These are phyloP conservation scores for Aphanomyces cochlioides DNA, from an alignment of 352 stramenopile genomes.

Conservation along the genomic window DNA sequence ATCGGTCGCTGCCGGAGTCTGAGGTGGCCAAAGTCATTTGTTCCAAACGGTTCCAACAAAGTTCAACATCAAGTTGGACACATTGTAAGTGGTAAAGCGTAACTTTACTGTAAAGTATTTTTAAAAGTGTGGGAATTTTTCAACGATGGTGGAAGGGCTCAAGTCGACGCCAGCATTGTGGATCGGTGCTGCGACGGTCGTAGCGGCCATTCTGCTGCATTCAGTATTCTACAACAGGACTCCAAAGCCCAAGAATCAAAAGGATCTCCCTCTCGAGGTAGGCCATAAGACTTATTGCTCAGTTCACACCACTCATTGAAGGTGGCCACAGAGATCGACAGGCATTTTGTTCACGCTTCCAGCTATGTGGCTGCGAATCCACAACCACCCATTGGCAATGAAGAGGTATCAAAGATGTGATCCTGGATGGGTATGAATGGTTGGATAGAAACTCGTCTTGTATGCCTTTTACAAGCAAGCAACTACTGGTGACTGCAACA, in stretches of 20 bases:
- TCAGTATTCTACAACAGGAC: background rate
- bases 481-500: conserved; percentile 49
- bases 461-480: conserved; percentile 85
- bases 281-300: background rate
- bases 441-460: conserved; percentile 33
- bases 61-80: too few species aligned
- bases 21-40: too few species aligned
- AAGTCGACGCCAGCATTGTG: background rate
- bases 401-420: conserved; percentile 1
- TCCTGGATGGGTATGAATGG: background rate
- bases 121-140: too few species aligned
- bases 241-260: background rate
- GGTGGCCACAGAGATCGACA: conserved; percentile 7
- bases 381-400: conserved; percentile 14
- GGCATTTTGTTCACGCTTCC: conserved; percentile 25
- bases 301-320: background rate
- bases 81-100: too few species aligned
- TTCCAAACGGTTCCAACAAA: too few species aligned
- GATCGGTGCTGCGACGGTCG: conserved; percentile 10
- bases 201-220: background rate
- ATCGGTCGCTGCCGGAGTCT: too few species aligned
- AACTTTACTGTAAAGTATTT: too few species aligned
- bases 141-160: too few species aligned
- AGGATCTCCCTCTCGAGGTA: background rate
- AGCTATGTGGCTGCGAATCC: conserved; percentile 5